Percentiles rank a stretch among this genome's conserved stretches.
Conservation (phyloP, 345 rosid species). For the Boechera retrofracta region DNA sequence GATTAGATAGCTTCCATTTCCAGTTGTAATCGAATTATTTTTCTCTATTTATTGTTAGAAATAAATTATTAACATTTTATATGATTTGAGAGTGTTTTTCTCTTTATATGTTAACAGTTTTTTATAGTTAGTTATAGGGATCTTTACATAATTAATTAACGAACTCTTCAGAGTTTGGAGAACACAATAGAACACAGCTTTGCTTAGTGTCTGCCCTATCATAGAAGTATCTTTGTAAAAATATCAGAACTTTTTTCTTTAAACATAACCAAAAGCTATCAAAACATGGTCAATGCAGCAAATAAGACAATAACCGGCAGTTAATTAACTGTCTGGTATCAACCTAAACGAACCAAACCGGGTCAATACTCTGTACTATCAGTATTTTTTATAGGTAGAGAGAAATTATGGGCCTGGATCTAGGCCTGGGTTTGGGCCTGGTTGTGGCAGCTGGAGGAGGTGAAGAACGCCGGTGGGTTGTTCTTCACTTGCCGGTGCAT, state of each 20-base stretch:
- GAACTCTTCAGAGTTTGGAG: background rate
- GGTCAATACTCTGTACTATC: background rate
- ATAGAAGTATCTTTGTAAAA: no score
- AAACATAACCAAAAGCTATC: background rate
- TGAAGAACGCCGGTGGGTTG: conserved; percentile 30
- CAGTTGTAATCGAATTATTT: background rate
- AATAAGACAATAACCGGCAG: background rate
- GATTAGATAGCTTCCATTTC: conserved; percentile 18
- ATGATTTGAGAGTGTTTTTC: background rate
- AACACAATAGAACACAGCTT: background rate
- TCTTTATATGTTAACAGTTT: background rate
- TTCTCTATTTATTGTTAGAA: background rate
- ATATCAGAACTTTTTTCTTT: background rate
- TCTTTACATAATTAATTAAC: background rate
- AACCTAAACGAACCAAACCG: conserved; percentile 28
- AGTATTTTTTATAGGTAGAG: background rate
- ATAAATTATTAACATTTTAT: background rate
- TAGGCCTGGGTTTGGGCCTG: background rate
- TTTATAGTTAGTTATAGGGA: background rate
- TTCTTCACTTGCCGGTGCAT: conserved; percentile 18
- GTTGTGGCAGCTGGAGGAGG: background rate
- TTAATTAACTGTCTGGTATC: background rate
- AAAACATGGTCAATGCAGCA: background rate
- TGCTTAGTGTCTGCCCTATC: background rate
- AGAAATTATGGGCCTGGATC: background rate